Evolutionary conservation across 176 grass and related monocot species (phyloP), one percentile per base, ranked within the genome.

Genomic region (Cymbopogon citratus): DNA sequence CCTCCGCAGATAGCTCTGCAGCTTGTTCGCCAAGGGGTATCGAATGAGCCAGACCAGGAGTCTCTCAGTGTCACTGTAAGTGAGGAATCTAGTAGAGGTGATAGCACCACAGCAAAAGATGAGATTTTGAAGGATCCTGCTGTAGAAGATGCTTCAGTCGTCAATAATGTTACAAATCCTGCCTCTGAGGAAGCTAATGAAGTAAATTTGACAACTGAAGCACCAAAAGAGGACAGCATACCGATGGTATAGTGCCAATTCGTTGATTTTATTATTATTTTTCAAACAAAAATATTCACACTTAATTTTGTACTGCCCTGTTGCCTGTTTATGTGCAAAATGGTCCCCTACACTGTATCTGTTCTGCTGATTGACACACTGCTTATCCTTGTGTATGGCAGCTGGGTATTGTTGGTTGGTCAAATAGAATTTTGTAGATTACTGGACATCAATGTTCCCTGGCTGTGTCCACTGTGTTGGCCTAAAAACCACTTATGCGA

Each of bases 11-110:
- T 97, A 83, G 94, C 94, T 91, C 77, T 97, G 62, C 86, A 87
- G 73, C 91, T 97, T 63, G 94, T 97, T 77, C 94, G 94, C 59
- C 86, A 84, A 89, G 91, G 88, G 12, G 86, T 87, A 28, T 85
- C 91, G 68, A 89, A 91, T 71, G 80, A 89, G 23, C 69, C 85
- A 80, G 71, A 66, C 64, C 60, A 83, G 79, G 86, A 89, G 49
- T 68, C 76, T 77, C 39, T 59, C n/a, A 69, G 71, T 31, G 64
- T 80, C 56, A 76, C 83, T 71, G 46, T 19, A 49, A 81, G 49
- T 1, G 80, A 81, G 85, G 84, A 87, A 83, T 67, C 80, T 77
- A 63, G 44, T 61, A 49, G 25, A 46, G 51, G 12, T 83, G 88
- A 82, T 73, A 49, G 33, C 39, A 29, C 35, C 24, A 74, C 64